phyloP scores from a whole-genome alignment of 140 eudicot genomes.

The Oenanthe javanica region DNA sequence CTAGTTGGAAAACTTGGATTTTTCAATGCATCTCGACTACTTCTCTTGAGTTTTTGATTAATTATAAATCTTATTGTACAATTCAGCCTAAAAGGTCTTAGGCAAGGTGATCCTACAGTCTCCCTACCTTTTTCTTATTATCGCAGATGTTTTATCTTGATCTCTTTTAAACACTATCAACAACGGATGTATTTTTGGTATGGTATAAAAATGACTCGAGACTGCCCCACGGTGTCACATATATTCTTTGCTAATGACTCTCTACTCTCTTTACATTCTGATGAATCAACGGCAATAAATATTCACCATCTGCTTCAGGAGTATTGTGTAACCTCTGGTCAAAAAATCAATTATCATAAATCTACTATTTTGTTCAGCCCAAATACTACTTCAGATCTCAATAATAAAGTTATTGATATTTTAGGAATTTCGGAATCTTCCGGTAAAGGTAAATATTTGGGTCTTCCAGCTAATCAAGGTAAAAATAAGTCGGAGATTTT shows the following conservation, averaged over 20 bases:
- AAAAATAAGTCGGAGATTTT: background rate
- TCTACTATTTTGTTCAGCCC: background rate
- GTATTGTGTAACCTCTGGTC: background rate
- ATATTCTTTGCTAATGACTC: background rate
- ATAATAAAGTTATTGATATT: background rate
- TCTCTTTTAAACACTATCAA: no score
- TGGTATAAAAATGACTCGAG: no score
- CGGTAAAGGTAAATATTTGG: background rate
- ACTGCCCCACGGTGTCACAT: no score
- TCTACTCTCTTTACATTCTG: background rate
- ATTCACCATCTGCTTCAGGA: background rate
- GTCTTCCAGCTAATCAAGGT: background rate
- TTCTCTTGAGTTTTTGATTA: background rate
- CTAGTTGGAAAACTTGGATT: no score
- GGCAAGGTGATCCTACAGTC: background rate
- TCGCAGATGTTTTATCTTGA: background rate
- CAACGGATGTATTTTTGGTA: background rate
- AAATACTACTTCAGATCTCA: background rate
- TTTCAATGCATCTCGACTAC: no score
- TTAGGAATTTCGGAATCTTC: background rate
- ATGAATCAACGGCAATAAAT: background rate
- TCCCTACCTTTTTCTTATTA: background rate
- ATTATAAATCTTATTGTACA: background rate
- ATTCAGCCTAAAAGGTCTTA: background rate
- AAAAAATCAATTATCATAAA: background rate